Percentiles rank a stretch among this genome's conserved stretches.
Evolutionary conservation across 202 grass and related monocot species (phyloP).

Genomic region (Schoenoplectus triqueter): DNA sequence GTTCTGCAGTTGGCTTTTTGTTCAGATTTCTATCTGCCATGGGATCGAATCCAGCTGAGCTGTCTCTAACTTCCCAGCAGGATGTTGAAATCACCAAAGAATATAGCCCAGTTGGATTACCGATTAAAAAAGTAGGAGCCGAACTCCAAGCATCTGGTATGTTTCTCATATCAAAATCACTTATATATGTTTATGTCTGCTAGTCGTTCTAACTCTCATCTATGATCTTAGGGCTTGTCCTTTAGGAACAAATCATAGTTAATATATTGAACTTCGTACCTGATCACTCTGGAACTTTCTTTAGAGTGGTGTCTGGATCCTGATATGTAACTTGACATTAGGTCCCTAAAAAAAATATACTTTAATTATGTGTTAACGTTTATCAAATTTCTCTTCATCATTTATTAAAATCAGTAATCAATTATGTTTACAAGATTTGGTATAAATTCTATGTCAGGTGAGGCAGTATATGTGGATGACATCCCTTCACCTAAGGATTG

Average conservation of each 20-base stretch:
- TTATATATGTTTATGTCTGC: neutral
- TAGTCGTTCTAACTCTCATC: neutral
- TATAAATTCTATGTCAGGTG: conserved; percentile 44
- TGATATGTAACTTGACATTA: neutral
- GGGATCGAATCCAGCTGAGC: conserved; percentile 35
- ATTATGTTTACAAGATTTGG: neutral
- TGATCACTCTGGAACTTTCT: neutral
- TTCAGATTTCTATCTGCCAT: conserved; percentile 69
- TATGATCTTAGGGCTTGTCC: neutral
- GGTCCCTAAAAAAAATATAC: neutral
- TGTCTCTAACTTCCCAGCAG: conserved; percentile 44
- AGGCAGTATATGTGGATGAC: conserved; percentile 82
- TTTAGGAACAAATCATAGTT: neutral
- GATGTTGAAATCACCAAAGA: conserved; percentile 44
- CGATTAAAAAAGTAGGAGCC: conserved; percentile 58
- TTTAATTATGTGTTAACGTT: neutral
- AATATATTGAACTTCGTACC: neutral
- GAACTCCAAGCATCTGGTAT: conserved; percentile 89
- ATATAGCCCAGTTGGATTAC: conserved; percentile 71
- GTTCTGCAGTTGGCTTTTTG: conserved; percentile 68
- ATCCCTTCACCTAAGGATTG: conserved; percentile 72
- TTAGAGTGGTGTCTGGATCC: neutral
- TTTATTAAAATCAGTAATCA: neutral
- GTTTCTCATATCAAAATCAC: conserved; percentile 17
- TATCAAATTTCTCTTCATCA: no score